Percentiles rank a stretch among this genome's conserved stretches.
Evolutionary conservation across 2,329 filamentous ascomycete species (phyloP).

Genomic region (Graphilbum sp.): DNA sequence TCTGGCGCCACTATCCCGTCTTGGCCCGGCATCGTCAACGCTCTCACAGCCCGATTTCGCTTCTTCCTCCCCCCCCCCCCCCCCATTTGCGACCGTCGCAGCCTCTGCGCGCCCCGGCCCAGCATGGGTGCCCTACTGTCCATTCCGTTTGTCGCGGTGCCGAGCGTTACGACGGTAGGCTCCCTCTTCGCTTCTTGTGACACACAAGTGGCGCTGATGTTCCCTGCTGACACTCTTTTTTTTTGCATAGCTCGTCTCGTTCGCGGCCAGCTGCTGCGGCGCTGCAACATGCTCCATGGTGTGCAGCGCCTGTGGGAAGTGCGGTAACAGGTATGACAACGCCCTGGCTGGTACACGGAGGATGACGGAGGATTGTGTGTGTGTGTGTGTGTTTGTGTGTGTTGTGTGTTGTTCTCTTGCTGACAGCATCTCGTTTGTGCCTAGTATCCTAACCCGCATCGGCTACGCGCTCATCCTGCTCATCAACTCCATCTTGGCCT

Average conservation of each 20-base stretch:
- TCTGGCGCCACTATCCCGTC: too few species aligned
- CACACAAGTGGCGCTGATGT: too few species aligned
- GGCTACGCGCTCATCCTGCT: conserved; percentile 90
- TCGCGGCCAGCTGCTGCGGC: conserved; percentile 78
- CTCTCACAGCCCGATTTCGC: not conserved
- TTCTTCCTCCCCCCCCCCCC: not conserved
- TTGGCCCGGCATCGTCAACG: too few species aligned
- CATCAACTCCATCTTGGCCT: conserved; percentile 90
- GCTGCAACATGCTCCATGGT: conserved; percentile 93
- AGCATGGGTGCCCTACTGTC: conserved; percentile 84
- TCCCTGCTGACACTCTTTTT: not conserved
- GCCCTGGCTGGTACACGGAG: too few species aligned
- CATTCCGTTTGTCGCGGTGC: conserved; percentile 74
- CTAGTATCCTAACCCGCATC: conserved; percentile 87
- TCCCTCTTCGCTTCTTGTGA: not conserved
- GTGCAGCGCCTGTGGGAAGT: conserved; percentile 91
- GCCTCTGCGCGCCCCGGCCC: conserved; percentile 3
- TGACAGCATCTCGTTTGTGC: too few species aligned
- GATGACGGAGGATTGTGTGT: not conserved
- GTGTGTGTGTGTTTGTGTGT: too few species aligned
- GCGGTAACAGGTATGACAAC: conserved; percentile 63
- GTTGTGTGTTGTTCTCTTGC: not conserved
- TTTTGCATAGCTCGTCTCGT: conserved; percentile 4
- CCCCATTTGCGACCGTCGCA: not conserved
- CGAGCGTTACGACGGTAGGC: conserved; percentile 71